Conservation (phyloP, 1,284 basidiomycete genomes). For the Ceratobasidium sp. region DNA sequence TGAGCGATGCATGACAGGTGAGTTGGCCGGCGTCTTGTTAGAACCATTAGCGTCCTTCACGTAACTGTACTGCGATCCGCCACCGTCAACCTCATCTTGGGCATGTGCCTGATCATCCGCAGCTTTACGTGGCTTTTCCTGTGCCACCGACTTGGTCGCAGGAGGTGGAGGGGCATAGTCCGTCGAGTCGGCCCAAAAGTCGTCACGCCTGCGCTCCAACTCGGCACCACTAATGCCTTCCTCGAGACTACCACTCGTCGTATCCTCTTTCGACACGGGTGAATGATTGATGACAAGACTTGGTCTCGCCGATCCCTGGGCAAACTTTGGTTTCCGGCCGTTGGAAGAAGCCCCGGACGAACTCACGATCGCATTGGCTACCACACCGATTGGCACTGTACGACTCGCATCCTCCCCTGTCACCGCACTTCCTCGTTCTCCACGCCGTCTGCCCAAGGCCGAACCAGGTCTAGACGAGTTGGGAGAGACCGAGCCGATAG, state of each 20-base stretch:
- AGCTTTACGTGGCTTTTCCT: slow-evolving; percentile 26
- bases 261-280: slow-evolving; percentile 20
- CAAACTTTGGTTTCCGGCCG: slow-evolving; percentile 39
- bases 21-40: slow-evolving; percentile 35
- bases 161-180: slow-evolving; percentile 17
- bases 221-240: slow-evolving; percentile 30
- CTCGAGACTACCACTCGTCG: slow-evolving; percentile 8
- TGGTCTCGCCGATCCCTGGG: slow-evolving; percentile 26
- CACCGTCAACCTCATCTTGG: slow-evolving; percentile 37
- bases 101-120: slow-evolving; percentile 32
- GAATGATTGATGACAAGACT: slow-evolving; percentile 34
- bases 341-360: slow-evolving; percentile 27
- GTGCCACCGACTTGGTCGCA: background rate
- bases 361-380: slow-evolving; percentile 40
- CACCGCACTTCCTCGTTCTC: slow-evolving; percentile 14
- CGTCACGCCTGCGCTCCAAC: slow-evolving; percentile 26
- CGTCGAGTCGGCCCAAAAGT: slow-evolving; percentile 36
- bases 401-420: slow-evolving; percentile 30
- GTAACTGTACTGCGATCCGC: slow-evolving; percentile 25
- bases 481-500: slow-evolving; percentile 43
- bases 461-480: slow-evolving; percentile 36
- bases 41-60: slow-evolving; percentile 20
- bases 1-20: slow-evolving; percentile 17
- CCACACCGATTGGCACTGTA: slow-evolving; percentile 28
- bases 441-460: slow-evolving; percentile 29